phyloP scores from a whole-genome alignment of 2,329 filamentous ascomycete genomes.

The Balansia obtecta region DNA sequence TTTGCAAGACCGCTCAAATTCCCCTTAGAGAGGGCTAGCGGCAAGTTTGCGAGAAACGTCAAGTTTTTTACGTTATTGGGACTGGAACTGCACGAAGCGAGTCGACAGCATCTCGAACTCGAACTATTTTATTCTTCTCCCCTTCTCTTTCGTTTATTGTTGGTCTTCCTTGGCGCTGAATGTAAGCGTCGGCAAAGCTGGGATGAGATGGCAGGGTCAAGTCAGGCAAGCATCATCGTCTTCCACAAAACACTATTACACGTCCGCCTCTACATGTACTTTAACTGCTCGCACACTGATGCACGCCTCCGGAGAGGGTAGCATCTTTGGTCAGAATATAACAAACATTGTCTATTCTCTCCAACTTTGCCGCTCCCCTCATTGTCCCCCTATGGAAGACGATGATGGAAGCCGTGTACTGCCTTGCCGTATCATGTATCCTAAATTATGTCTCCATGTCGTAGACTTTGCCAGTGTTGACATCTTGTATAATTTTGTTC shows the following conservation, averaged over 20 bases:
- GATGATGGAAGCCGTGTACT: conserved; percentile 44
- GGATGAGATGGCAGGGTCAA: conserved; percentile 17
- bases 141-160: conserved; percentile 6
- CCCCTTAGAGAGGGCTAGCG: conserved; percentile 14
- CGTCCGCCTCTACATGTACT: conserved; percentile 42
- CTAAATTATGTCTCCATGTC: conserved; percentile 5
- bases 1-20: conserved; percentile 14
- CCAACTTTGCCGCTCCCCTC: conserved; percentile 21
- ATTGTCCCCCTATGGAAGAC: conserved; percentile 40
- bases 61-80: conserved; percentile 13
- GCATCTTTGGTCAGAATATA: conserved; percentile 30
- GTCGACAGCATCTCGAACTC: conserved; percentile 6
- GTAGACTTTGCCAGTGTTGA: conserved; percentile 6
- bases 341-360: conserved; percentile 26
- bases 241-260: conserved; percentile 34
- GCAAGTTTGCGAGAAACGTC: conserved; percentile 19
- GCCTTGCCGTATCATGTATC: conserved; percentile 7
- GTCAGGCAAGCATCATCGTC: conserved; percentile 60
- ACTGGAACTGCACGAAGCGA: conserved; percentile 9
- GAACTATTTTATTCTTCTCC: conserved; percentile 8
- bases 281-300: conserved; percentile 36
- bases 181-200: conserved; percentile 2
- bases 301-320: conserved; percentile 18
- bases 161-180: conserved; percentile 6
- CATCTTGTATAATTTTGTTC: conserved; percentile 14